Conservation (phyloP, 305 asterid species). For the Andrographis paniculata region DNA sequence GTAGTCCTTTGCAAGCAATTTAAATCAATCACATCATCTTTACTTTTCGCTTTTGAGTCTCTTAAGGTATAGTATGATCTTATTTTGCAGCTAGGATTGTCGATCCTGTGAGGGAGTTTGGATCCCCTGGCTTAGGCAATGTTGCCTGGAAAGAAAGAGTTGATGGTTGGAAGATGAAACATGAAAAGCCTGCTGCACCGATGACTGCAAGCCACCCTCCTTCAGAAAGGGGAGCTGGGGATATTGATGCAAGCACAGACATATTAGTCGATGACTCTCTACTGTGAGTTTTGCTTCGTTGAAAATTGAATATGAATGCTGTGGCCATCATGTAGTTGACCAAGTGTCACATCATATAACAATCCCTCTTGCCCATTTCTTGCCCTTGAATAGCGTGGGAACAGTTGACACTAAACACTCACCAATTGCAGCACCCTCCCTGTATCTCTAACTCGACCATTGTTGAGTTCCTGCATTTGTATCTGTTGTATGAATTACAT, state of each 20-base stretch:
- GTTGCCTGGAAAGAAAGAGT: slow-evolving; percentile 99
- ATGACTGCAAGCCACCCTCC: slow-evolving; percentile 87
- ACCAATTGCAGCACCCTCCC: too few species aligned
- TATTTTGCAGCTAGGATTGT: slow-evolving; percentile 76
- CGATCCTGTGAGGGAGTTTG: slow-evolving; percentile 91
- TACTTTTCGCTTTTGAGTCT: slow-evolving; percentile 1
- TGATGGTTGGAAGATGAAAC: slow-evolving; percentile 99
- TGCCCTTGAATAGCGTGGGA: too few species aligned
- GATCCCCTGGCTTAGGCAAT: slow-evolving; percentile 87
- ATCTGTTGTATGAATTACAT: too few species aligned
- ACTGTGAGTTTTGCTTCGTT: slow-evolving; percentile 29
- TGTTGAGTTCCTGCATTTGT: too few species aligned
- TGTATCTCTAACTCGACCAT: too few species aligned
- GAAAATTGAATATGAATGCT: too few species aligned
- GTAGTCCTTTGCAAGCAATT: slow-evolving; percentile 28
- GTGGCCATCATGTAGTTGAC: too few species aligned
- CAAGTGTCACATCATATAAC: too few species aligned
- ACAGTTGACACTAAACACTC: too few species aligned
- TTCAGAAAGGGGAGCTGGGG: slow-evolving; percentile 88
- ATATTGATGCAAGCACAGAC: slow-evolving; percentile 91
- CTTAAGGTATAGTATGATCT: slow-evolving; percentile 12
- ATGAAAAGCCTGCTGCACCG: slow-evolving; percentile 78
- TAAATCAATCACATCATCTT: slow-evolving; percentile 25
- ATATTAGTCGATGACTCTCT: slow-evolving; percentile 78
- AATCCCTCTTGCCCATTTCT: too few species aligned